A percentile compares a stretch with the other conserved stretches of the same genome.
These are phyloP conservation scores for Fusarium multiceps DNA, from an alignment of 2,329 filamentous ascomycete species.

Conservation along the genomic window DNA sequence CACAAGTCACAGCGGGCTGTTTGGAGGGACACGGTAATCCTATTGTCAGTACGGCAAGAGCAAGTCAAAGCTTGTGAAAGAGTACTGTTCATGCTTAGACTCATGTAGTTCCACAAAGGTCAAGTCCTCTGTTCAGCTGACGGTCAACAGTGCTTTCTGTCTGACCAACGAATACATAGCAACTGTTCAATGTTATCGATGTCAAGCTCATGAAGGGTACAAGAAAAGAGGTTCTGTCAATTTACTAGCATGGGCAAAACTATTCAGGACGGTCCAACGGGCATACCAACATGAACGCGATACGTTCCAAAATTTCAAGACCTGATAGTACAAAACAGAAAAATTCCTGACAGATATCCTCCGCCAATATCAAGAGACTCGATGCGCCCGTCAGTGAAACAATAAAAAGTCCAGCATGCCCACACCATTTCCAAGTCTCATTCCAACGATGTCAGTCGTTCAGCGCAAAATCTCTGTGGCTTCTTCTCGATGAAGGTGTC, in stretches of 20 bases:
- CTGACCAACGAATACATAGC: no score
- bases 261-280: neutral
- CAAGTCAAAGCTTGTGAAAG: no score
- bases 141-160: no score
- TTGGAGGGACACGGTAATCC: no score
- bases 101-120: no score
- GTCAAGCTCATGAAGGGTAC: no score
- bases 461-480: constrained; percentile 91
- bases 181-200: no score
- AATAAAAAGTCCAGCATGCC: neutral
- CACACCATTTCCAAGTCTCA: neutral
- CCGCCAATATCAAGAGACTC: neutral
- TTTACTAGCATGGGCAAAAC: neutral
- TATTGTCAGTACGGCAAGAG: no score
- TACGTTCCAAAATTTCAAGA: neutral
- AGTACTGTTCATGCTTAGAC: no score
- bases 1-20: no score
- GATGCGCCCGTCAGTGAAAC: neutral
- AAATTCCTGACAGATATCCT: neutral
- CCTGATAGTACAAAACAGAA: neutral
- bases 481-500: constrained; percentile 98
- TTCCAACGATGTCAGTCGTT: constrained; percentile 88
- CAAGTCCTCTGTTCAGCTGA: no score
- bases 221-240: neutral
- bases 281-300: neutral